phyloP scores from a whole-genome alignment of 2,329 filamentous ascomycete species.

The Nectriaceae sp. region DNA sequence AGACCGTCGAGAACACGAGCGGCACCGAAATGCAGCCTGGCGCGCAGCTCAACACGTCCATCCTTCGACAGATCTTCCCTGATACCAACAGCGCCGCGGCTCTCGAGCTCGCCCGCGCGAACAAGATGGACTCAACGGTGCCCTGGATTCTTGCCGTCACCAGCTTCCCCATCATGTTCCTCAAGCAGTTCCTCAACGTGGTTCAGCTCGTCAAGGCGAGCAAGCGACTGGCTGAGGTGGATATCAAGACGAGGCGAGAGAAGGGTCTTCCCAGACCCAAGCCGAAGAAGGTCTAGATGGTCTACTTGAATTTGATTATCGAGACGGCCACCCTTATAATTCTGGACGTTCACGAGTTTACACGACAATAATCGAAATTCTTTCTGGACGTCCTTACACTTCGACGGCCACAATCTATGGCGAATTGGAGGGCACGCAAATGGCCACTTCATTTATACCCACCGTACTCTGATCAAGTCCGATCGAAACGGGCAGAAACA shows the following conservation, averaged over 20 bases:
- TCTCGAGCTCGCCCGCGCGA: conserved; percentile 87
- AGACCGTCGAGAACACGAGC: conserved; percentile 56
- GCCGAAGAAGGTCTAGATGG: conserved; percentile 33
- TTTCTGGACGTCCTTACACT: background rate
- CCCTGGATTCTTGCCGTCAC: conserved; percentile 74
- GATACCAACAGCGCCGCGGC: conserved; percentile 91
- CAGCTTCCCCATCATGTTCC: conserved; percentile 82
- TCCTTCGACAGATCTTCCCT: conserved; percentile 75
- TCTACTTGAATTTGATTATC: background rate
- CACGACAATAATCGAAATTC: background rate
- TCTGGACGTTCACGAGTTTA: background rate
- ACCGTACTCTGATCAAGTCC: conserved; percentile 18
- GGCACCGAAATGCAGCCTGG: conserved; percentile 62
- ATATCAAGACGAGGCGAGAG: conserved; percentile 63
- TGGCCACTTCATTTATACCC: conserved; percentile 9
- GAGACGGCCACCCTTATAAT: conserved; percentile 3
- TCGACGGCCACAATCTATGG: conserved; percentile 5
- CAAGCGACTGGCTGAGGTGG: conserved; percentile 90
- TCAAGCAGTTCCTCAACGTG: conserved; percentile 93
- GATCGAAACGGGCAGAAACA: conserved; percentile 9
- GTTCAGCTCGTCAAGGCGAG: conserved; percentile 93
- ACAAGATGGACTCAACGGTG: conserved; percentile 79
- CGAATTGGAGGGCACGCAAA: conserved; percentile 3
- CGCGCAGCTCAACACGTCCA: conserved; percentile 68
- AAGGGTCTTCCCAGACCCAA: conserved; percentile 53